A percentile compares a stretch with the other conserved stretches of the same genome.
Conservation (phyloP, 495 filamentous ascomycete species). For the Zalerion maritima region DNA sequence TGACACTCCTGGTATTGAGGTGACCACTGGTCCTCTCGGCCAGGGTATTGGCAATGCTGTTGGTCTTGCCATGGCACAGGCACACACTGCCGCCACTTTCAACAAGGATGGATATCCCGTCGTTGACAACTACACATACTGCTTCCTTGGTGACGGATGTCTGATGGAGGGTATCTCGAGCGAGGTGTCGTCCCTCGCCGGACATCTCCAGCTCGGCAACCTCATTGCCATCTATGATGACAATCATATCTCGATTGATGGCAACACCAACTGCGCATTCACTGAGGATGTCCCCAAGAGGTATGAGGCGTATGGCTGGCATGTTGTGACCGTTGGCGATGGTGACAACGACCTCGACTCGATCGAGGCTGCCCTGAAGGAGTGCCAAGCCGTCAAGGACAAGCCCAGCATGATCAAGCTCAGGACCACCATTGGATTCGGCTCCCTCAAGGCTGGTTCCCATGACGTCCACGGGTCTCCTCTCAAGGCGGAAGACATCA, state of each 20-base stretch:
- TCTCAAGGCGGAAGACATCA: conserved; percentile 83
- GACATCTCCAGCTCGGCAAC: conserved; percentile 95
- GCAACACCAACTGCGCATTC: conserved; percentile 88
- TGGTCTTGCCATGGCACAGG: conserved; percentile 91
- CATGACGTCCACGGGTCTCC: conserved; percentile 90
- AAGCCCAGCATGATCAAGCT: conserved; percentile 97
- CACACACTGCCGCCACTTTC: conserved; percentile 75
- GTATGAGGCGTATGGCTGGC: conserved; percentile 98
- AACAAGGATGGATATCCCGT: conserved; percentile 94
- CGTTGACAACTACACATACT: conserved; percentile 91
- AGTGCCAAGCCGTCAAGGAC: conserved; percentile 74
- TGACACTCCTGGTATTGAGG: conserved; percentile 92
- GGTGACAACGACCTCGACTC: conserved; percentile 79
- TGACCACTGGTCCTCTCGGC: conserved; percentile 92
- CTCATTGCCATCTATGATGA: conserved; percentile 95
- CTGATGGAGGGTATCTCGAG: conserved; percentile 94
- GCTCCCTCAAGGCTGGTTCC: conserved; percentile 85
- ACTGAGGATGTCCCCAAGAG: conserved; percentile 94
- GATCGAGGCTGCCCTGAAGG: conserved; percentile 79
- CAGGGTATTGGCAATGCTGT: conserved; percentile 93
- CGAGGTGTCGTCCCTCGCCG: conserved; percentile 84
- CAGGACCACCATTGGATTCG: conserved; percentile 94
- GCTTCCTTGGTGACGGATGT: conserved; percentile 95
- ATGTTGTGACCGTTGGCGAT: conserved; percentile 69
- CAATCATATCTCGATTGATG: conserved; percentile 93